Base-by-base conservation (phyloP, 192 early-diverging fungal species). In the Jimgerdemannia flammicorona region DNA sequence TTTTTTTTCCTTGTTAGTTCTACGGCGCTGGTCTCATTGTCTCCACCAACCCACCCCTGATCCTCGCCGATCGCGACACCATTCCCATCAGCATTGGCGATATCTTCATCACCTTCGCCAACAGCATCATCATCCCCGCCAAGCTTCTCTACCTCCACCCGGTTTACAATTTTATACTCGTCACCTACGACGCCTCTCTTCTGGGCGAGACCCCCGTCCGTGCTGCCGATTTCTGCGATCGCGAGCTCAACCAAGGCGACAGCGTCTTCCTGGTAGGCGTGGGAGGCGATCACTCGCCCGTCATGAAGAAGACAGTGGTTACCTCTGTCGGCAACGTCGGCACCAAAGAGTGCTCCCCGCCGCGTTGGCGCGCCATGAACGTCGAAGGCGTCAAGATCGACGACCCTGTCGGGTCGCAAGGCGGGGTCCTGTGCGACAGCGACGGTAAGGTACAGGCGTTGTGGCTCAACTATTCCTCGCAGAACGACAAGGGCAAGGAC, bases 81-180 rank as follows among this genome's bases (percentile, higher is more conserved):
- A 90, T 99, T 9, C 92, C 92, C 1, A 88, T 93, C 75, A 86
- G 84, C 42, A 80, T 95, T 67, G 93, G 95, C 42, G 93, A 96
- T 70, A 85, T 96, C 41, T 85, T 86, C 59, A 83, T 99, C 44
- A 95, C 93, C 0, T 91, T 99, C 79, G 95, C 92, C 64, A 93
- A 96, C 75, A 91, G 91, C 43, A 89, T 95, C n/a, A 91, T 94
- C 64, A 91, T 99, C 73, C 96, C 95, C 0, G 97, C 89, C 19
- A 90, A 89, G 73, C 81, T 96, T 64, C 75, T 91, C 4, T 95
- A 94, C 74, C 68, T 94, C 63, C 97, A 99, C 71, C 97, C 96
- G 2, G 90, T 91, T 2, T 93, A 96, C 76, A 97, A 96, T 85
- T 93, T 93, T 85, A 90, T 91, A 3, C 86, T 99, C 44, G 43